Percentiles rank a stretch among this genome's conserved stretches.
Evolutionary conservation across 768 basidiomycete genomes (phyloP).

Genomic region (Boletellus ananiceps): DNA sequence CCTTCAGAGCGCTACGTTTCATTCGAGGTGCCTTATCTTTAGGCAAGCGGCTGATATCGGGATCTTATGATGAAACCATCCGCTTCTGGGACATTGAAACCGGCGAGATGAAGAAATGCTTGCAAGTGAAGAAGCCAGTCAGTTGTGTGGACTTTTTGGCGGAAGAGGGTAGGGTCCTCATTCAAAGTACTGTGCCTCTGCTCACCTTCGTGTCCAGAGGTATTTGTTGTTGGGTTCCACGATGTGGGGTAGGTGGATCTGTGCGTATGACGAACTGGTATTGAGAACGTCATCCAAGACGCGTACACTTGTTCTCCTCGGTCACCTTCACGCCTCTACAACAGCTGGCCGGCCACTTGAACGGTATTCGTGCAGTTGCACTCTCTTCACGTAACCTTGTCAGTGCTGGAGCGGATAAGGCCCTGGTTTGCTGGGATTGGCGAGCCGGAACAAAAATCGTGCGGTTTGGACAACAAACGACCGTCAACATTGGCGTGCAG

Average conservation of each 20-base stretch:
- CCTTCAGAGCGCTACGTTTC: not conserved
- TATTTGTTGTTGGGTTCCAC: constrained; percentile 89
- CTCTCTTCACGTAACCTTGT: constrained; percentile 82
- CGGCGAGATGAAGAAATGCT: constrained; percentile 64
- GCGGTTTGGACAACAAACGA: constrained; percentile 89
- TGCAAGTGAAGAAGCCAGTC: constrained; percentile 84
- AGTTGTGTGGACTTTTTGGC: constrained; percentile 85
- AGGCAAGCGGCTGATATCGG: constrained; percentile 81
- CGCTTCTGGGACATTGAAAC: constrained; percentile 84
- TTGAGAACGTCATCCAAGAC: constrained; percentile 38
- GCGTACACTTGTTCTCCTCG: constrained; percentile 85
- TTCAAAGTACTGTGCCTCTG: not conserved
- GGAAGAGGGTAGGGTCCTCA: constrained; percentile 58
- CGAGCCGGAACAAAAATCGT: constrained; percentile 84
- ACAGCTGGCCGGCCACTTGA: constrained; percentile 80
- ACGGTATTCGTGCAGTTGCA: constrained; percentile 87
- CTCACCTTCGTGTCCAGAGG: constrained; percentile 45
- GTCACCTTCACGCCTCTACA: constrained; percentile 80
- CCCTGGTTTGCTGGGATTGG: constrained; percentile 87
- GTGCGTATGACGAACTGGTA: not conserved
- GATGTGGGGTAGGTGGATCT: constrained; percentile 70
- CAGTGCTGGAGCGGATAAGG: constrained; percentile 72
- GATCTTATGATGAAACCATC: constrained; percentile 89
- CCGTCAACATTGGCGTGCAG: constrained; percentile 87
- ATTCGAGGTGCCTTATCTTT: not conserved